Evolutionary conservation across 495 filamentous ascomycete species (phyloP).

Genomic region (Cercophora samala): DNA sequence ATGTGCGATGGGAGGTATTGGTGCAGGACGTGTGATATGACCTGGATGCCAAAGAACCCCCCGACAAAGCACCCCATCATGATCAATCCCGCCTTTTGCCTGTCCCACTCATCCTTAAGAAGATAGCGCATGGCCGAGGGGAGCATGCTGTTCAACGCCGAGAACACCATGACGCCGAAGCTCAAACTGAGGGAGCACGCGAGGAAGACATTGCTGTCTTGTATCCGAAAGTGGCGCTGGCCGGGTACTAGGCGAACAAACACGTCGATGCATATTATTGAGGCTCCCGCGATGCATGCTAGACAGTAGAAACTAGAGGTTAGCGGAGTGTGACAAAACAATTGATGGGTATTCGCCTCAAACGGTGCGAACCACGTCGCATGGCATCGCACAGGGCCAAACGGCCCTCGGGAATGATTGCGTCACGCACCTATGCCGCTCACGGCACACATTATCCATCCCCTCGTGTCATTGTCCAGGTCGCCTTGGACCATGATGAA

Average conservation of each 20-base stretch:
- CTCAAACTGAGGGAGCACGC: conserved; percentile 86
- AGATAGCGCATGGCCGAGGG: conserved; percentile 79
- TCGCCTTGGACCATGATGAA: conserved; percentile 36
- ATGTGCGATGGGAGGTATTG: conserved; percentile 85
- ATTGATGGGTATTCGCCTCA: neutral
- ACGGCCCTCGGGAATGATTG: neutral
- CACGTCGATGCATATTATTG: conserved; percentile 83
- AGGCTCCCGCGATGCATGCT: conserved; percentile 80
- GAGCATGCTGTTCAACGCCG: conserved; percentile 90
- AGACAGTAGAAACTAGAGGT: conserved; percentile 9
- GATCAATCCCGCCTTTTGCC: conserved; percentile 63
- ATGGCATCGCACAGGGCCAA: conserved; percentile 1
- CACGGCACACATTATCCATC: conserved; percentile 87
- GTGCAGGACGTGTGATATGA: conserved; percentile 77
- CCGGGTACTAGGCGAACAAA: conserved; percentile 67
- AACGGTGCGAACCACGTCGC: neutral
- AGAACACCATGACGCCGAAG: conserved; percentile 99
- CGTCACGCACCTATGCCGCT: conserved; percentile 66
- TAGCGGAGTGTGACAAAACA: conserved; percentile 9
- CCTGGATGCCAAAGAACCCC: conserved; percentile 80
- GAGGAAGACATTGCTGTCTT: conserved; percentile 83
- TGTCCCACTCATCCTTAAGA: conserved; percentile 59
- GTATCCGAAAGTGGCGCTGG: conserved; percentile 76
- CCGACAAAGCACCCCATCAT: conserved; percentile 74
- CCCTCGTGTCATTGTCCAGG: conserved; percentile 78